These are phyloP conservation scores for Lolium rigidum DNA, from an alignment of 176 grass and related monocot genomes.

Conservation along the genomic window DNA sequence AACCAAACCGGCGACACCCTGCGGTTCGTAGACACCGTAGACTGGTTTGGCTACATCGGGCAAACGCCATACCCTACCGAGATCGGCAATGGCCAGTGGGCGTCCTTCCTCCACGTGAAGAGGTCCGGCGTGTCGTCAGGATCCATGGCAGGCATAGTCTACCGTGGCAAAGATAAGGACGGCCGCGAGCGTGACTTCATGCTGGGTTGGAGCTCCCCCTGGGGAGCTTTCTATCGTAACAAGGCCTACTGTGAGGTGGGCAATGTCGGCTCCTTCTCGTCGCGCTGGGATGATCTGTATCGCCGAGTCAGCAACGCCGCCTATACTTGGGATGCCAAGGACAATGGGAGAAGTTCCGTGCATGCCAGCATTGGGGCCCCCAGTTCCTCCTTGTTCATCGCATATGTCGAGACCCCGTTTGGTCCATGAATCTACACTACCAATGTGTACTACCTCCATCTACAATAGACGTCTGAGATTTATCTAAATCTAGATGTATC, in stretches of 20 bases:
- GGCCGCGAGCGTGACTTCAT: background rate
- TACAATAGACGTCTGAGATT: too few species aligned
- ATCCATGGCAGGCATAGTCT: background rate
- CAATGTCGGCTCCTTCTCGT: background rate
- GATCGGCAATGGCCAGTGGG: slow-evolving; percentile 1
- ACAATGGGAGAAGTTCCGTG: background rate
- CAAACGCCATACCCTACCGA: background rate
- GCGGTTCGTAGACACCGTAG: background rate
- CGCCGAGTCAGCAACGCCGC: background rate
- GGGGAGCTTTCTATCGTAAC: background rate
- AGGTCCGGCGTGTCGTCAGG: background rate
- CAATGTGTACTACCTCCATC: too few species aligned
- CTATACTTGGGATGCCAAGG: background rate
- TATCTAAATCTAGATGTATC: too few species aligned
- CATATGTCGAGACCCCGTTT: background rate
- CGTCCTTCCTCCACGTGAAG: background rate
- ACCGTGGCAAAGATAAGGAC: background rate
- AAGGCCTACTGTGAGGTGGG: slow-evolving; percentile 1
- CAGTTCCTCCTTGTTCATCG: background rate
- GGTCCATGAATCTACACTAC: background rate
- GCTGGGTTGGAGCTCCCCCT: background rate
- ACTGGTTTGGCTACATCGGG: background rate
- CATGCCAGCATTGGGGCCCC: background rate
- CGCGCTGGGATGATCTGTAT: background rate
- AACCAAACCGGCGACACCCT: background rate